Evolutionary conservation across 257 asterid genomes (phyloP).

Genomic region (Nicotiana knightiana): DNA sequence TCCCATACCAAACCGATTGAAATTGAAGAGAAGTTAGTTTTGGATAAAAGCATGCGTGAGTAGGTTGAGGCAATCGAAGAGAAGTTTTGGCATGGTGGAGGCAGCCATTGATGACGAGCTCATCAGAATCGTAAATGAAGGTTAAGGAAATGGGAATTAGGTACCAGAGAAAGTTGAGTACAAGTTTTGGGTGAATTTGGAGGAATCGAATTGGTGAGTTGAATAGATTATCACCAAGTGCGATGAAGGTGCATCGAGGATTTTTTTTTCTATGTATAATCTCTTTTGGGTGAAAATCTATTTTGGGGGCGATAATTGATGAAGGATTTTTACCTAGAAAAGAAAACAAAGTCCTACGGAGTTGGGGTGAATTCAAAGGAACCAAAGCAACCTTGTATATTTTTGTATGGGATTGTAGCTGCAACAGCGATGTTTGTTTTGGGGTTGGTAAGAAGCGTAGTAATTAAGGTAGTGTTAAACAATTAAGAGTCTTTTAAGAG

Average conservation of each 20-base stretch:
- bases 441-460: no score
- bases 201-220: slow-evolving; percentile 35
- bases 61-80: slow-evolving; percentile 45
- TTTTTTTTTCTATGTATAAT: no score
- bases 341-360: no score
- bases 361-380: no score
- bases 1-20: slow-evolving; percentile 43
- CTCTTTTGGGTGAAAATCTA: no score
- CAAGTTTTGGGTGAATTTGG: slow-evolving; percentile 21
- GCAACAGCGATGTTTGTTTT: no score
- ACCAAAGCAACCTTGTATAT: no score
- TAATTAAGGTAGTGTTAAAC: no score
- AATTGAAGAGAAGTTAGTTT: slow-evolving; percentile 49
- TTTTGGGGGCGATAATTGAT: no score
- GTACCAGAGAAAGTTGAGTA: slow-evolving; percentile 40
- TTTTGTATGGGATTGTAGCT: no score
- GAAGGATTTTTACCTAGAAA: no score
- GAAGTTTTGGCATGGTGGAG: slow-evolving; percentile 35
- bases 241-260: slow-evolving; percentile 10
- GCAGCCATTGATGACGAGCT: slow-evolving; percentile 23
- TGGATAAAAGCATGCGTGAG: slow-evolving; percentile 24
- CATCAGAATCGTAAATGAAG: slow-evolving; percentile 37
- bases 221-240: slow-evolving; percentile 27
- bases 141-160: slow-evolving; percentile 39
- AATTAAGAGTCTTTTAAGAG: no score